Evolutionary conservation across 2,329 filamentous ascomycete genomes (phyloP), one percentile per base, ranked within the genome.

Genomic region (Ophiocordyceps sinensis): DNA sequence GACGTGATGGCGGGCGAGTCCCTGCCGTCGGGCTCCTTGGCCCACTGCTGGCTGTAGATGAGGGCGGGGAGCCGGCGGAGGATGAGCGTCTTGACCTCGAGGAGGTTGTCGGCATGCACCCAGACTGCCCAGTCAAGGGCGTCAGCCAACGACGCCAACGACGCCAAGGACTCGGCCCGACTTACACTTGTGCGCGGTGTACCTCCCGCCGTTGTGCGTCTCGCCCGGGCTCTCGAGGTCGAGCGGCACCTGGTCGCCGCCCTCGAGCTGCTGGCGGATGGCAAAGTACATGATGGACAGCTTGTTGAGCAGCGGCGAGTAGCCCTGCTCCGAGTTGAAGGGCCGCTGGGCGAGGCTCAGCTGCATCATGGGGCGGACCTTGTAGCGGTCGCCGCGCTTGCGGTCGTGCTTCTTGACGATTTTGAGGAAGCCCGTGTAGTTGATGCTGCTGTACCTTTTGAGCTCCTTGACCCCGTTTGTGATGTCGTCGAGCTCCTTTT

Each of bases 321-420:
- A 95, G 51, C 85, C 85, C 49, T 71, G 65, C 60, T 96, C 91
- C 44, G 85, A 89, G 65, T 96, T 94, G 71, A 98, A 94, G 12
- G 89, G 87, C 45, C 88, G 72, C 49, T 86, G 78, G n/a, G 85
- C 78, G 53, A 98, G 66, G 53, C 85, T 83, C 53, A 94, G 82
- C 64, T 94, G 85, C 63, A 96, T 79, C 67, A 96, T 79, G 26
- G 91, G 88, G 21, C 86, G 79, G 50, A 96, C 83, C 59, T 82
- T 85, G 68, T 96, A 96, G 41, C 79, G 74, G 49, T 79, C 73
- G 42, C 88, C 88, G 49, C 89, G 76, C 66, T 89, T 93, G 50
- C 91, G 84, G 63, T 98, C 91, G 64, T 98, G 91, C 67, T 98
- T 98, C 77, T 98, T 98, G 43, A 87, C 87, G 38, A 94, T 94